Evolutionary conservation across 176 grass and related monocot genomes (phyloP).

Genomic region (Elymus sibiricus): DNA sequence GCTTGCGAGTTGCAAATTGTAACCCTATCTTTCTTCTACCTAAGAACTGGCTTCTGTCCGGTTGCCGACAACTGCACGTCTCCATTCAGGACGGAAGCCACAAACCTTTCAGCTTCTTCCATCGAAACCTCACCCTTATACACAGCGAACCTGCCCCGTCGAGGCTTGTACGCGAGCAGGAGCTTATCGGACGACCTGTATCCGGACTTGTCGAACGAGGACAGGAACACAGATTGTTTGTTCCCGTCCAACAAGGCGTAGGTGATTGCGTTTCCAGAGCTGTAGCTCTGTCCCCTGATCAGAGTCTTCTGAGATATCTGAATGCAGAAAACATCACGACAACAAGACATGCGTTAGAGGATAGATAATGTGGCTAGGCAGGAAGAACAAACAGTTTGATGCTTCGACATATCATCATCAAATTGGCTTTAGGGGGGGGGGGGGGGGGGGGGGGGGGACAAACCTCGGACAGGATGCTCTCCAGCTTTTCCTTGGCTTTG

Average conservation of each 20-base stretch:
- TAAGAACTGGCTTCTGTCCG: constrained; percentile 54
- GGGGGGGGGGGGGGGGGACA: constrained; percentile 25
- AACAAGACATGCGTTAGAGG: background rate
- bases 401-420: background rate
- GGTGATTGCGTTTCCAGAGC: constrained; percentile 36
- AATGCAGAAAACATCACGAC: constrained; percentile 18
- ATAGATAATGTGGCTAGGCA: background rate
- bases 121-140: constrained; percentile 45
- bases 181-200: constrained; percentile 52
- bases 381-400: background rate
- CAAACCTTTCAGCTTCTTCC: constrained; percentile 77
- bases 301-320: constrained; percentile 90
- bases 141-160: constrained; percentile 50
- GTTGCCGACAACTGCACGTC: constrained; percentile 56
- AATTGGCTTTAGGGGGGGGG: background rate
- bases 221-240: constrained; percentile 61
- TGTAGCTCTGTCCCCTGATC: constrained; percentile 51
- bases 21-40: constrained; percentile 11
- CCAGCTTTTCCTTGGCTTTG: constrained; percentile 54
- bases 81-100: constrained; percentile 76
- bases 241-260: constrained; percentile 67
- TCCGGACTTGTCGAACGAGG: constrained; percentile 60
- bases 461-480: constrained; percentile 62
- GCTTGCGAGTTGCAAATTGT: background rate
- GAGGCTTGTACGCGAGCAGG: constrained; percentile 81